Base-by-base conservation (phyloP, 495 filamentous ascomycete genomes). In the Xylaria flabelliformis region DNA sequence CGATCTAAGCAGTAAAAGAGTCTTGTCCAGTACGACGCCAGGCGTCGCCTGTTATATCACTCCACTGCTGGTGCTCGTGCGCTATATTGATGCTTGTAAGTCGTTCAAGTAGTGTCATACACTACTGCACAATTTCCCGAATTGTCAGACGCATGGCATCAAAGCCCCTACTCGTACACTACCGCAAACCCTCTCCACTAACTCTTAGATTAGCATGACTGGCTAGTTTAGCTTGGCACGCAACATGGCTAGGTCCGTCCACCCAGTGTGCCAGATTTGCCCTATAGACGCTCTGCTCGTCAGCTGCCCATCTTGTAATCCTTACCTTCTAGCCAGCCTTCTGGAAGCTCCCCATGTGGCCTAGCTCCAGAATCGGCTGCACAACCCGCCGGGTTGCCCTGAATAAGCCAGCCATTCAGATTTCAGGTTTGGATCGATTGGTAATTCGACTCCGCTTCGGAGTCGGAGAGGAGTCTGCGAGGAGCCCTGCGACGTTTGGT, bases 391-490 rank as follows among this genome's bases (percentile, higher is more conserved):
- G 6, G 17, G 46, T 9, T 46, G 24, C 64, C 46, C 64, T 67
- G 44, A 51, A 53, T 26, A 42, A 36, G 29, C 15, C 29, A 32
- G 46, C 64, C 68, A 70, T 42, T 63, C 48, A 68, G 5, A 36
- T 34, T 32, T 17, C 51, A 32, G 32, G n/a, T 51, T 21, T 70
- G 68, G 68, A 46, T 64, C 68, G 42, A 53, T 64, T 70, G 68
- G 53, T 70, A 70, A 70, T 62, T 53, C 46, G 44, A 64, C 68
- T 70, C 68, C 68, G 59, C 68, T 64, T 70, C 58, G 58, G 48
- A 44, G 68, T 64, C 68, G 29, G 41, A 59, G 68, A 63, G 44
- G 58, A 64, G 68, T 64, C 36, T 67, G 64, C n/a, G 68, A 70
- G 67, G 55, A 48, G 56, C 44, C 44, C 42, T 61, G 58, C 44